Conservation (phyloP, 2,329 filamentous ascomycete species). For the Fragosphaeria purpurea region DNA sequence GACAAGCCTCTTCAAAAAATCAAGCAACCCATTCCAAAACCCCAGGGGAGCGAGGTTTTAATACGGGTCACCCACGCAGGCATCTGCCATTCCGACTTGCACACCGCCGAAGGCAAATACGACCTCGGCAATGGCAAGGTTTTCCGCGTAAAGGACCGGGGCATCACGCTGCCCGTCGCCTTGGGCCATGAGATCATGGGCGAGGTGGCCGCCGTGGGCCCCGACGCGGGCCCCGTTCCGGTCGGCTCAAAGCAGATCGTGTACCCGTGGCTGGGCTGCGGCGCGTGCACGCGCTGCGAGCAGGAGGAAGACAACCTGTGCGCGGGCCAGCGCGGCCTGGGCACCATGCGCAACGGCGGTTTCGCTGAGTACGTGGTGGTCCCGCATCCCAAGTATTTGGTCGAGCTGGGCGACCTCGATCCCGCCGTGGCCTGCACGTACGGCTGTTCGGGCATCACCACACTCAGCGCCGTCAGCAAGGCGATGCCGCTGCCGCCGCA, state of each 20-base stretch:
- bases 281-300: slow-evolving; percentile 4
- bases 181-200: slow-evolving; percentile 8
- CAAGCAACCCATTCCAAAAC: slow-evolving; percentile 1
- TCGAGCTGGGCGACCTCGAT: slow-evolving; percentile 4
- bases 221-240: neutral
- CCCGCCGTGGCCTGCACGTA: slow-evolving; percentile 7
- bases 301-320: slow-evolving; percentile 9
- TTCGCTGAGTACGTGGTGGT: slow-evolving; percentile 9
- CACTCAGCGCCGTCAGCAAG: slow-evolving; percentile 6
- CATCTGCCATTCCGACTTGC: slow-evolving; percentile 9
- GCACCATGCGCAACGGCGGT: slow-evolving; percentile 5
- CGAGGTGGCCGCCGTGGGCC: slow-evolving; percentile 3
- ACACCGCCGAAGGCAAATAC: slow-evolving; percentile 7
- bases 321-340: slow-evolving; percentile 5
- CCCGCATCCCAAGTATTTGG: slow-evolving; percentile 6
- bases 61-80: slow-evolving; percentile 6
- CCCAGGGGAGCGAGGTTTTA: neutral
- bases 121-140: slow-evolving; percentile 6
- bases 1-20: slow-evolving; percentile 5
- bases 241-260: slow-evolving; percentile 7
- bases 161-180: slow-evolving; percentile 5
- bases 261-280: slow-evolving; percentile 8
- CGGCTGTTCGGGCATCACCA: slow-evolving; percentile 9
- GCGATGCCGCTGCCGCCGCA: slow-evolving; percentile 4
- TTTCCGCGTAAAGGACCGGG: slow-evolving; percentile 7